These are phyloP conservation scores for Boeremia lycopersici DNA, from an alignment of 2,329 filamentous ascomycete species.

Conservation along the genomic window DNA sequence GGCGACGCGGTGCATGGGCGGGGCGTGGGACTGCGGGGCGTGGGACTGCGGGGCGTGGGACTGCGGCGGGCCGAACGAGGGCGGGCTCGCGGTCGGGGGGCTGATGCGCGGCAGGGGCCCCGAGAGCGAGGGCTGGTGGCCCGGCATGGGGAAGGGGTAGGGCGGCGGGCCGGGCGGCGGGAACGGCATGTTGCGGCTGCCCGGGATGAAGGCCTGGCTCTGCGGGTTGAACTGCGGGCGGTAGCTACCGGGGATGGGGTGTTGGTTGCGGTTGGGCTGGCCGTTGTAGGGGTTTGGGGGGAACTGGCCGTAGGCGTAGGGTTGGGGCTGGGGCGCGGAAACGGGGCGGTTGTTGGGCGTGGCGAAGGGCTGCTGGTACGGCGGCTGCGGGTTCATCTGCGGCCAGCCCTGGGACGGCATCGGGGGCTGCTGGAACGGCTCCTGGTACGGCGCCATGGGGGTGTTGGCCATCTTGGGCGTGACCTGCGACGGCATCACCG, in stretches of 20 bases:
- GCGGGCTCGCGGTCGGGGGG: conserved; percentile 34
- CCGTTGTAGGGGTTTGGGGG: conserved; percentile 64
- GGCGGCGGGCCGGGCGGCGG: conserved; percentile 44
- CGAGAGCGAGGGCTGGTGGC: neutral
- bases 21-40: conserved; percentile 31
- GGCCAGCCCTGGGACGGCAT: conserved; percentile 42
- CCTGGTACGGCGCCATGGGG: conserved; percentile 43
- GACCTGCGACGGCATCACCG: conserved; percentile 40
- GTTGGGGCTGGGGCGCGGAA: conserved; percentile 44
- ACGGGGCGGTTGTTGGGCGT: conserved; percentile 41
- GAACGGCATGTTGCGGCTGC: conserved; percentile 49
- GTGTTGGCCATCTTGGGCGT: conserved; percentile 48
- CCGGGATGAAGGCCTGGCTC: conserved; percentile 88
- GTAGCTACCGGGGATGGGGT: conserved; percentile 83
- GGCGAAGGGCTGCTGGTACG: conserved; percentile 36
- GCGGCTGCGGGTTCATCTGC: conserved; percentile 38
- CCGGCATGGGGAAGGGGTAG: conserved; percentile 33
- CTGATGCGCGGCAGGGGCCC: conserved; percentile 37
- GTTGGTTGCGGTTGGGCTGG: conserved; percentile 74
- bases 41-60: conserved; percentile 28
- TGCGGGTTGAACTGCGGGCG: conserved; percentile 91
- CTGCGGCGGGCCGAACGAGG: conserved; percentile 39
- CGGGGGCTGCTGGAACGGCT: conserved; percentile 39
- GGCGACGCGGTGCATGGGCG: conserved; percentile 32
- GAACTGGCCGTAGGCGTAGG: conserved; percentile 79